Evolutionary conservation across 2,329 filamentous ascomycete species (phyloP).

Genomic region (Colletotrichum sp.): DNA sequence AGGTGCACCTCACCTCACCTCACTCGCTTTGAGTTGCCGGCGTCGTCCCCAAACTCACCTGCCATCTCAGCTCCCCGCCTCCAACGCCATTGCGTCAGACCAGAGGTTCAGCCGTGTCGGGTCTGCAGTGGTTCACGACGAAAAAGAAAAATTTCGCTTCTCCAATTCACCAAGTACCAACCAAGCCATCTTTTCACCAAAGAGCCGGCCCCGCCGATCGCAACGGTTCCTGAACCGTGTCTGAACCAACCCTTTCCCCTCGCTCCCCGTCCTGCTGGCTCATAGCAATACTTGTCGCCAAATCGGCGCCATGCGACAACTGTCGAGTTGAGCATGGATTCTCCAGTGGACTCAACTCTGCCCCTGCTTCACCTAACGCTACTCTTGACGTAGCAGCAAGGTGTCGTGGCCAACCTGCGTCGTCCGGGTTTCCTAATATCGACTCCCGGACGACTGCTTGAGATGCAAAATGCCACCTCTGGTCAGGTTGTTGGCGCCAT

Average conservation of each 20-base stretch:
- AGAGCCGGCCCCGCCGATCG: constrained; percentile 9
- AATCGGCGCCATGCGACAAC: constrained; percentile 1
- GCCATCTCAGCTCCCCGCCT: not conserved
- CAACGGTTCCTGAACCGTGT: constrained; percentile 15
- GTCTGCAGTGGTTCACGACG: not conserved
- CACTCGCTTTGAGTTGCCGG: not conserved
- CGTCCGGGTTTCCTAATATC: constrained; percentile 11
- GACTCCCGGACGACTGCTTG: not conserved
- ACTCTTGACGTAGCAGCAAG: not conserved
- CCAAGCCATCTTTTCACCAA: not conserved
- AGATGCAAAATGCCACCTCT: not conserved
- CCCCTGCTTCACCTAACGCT: not conserved
- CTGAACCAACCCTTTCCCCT: constrained; percentile 10
- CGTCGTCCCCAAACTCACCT: not conserved
- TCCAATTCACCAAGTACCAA: not conserved
- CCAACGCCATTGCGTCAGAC: constrained; percentile 10
- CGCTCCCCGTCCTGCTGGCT: not conserved
- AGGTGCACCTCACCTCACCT: not conserved
- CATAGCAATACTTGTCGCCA: not conserved
- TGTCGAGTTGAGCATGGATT: constrained; percentile 3
- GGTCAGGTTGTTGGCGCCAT: not conserved
- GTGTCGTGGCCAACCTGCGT: not conserved
- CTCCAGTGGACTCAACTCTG: not conserved
- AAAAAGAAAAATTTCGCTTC: not conserved
- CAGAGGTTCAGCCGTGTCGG: not conserved